Conservation (phyloP, 75 land plant species). For the Pseudotsuga menziesii region DNA sequence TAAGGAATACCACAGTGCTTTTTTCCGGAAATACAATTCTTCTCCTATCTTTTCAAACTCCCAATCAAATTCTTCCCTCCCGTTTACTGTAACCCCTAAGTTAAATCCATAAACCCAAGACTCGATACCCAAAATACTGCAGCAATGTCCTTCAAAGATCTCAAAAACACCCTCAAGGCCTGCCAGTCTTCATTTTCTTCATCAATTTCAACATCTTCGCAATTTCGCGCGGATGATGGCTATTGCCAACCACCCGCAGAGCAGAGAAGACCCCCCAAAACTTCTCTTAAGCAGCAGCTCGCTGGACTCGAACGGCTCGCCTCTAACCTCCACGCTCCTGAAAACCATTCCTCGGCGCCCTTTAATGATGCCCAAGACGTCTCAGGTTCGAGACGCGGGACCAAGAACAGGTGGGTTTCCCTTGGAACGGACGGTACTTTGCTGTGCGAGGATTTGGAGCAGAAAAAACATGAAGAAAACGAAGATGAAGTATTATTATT, state of each 20-base stretch:
- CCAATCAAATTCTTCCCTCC: too few species aligned
- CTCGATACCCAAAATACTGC: background rate
- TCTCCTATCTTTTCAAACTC: too few species aligned
- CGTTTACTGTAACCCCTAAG: too few species aligned
- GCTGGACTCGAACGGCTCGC: slow-evolving; percentile 23
- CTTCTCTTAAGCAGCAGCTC: slow-evolving; percentile 41
- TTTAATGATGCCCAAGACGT: background rate
- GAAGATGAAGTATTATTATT: slow-evolving; percentile 6
- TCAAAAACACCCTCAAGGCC: slow-evolving; percentile 14
- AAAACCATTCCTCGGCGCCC: background rate
- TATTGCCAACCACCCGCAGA: background rate
- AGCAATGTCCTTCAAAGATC: slow-evolving; percentile 15
- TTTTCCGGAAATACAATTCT: too few species aligned
- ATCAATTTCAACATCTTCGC: background rate
- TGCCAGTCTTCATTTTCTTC: slow-evolving; percentile 12
- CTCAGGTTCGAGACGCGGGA: background rate
- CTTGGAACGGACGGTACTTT: background rate
- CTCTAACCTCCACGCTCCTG: background rate
- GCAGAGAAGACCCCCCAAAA: slow-evolving; percentile 38
- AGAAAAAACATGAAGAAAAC: slow-evolving; percentile 11
- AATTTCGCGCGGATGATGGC: background rate
- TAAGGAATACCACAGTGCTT: too few species aligned
- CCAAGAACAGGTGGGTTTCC: background rate
- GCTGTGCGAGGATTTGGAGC: slow-evolving; percentile 6
- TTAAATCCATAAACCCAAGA: too few species aligned